These are phyloP conservation scores for Teunomyces tritomae DNA, from an alignment of 805 yeast genomes.

Conservation along the genomic window DNA sequence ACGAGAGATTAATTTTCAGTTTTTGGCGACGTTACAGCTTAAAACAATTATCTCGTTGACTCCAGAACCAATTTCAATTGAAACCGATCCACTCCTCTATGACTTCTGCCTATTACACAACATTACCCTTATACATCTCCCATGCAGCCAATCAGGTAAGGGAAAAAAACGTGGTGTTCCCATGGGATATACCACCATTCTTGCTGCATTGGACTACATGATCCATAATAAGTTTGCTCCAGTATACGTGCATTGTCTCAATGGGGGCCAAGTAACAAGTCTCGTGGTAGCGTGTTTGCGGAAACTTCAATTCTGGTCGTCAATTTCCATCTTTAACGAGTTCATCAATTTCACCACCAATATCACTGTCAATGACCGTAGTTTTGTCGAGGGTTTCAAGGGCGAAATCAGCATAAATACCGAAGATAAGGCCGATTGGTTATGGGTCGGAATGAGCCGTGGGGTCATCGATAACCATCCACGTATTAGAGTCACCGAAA, in stretches of 20 bases:
- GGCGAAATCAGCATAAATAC: slow-evolving; percentile 55
- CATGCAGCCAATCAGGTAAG: slow-evolving; percentile 65
- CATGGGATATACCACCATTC: slow-evolving; percentile 61
- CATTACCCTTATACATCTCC: slow-evolving; percentile 68
- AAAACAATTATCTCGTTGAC: slow-evolving; percentile 76
- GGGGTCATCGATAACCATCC: slow-evolving; percentile 62
- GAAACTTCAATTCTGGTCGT: slow-evolving; percentile 82
- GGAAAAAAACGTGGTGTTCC: slow-evolving; percentile 85
- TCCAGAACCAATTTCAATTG: slow-evolving; percentile 64
- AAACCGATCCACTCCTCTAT: slow-evolving; percentile 48
- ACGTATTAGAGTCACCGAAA: slow-evolving; percentile 33
- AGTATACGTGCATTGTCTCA: slow-evolving; percentile 78
- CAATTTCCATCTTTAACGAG: slow-evolving; percentile 83
- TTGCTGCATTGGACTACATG: slow-evolving; percentile 58
- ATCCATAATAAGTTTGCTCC: slow-evolving; percentile 63
- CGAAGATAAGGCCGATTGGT: slow-evolving; percentile 53
- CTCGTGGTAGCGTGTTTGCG: slow-evolving; percentile 83
- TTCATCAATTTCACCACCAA: slow-evolving; percentile 73
- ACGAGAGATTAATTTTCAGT: slow-evolving; percentile 66
- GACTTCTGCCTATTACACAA: slow-evolving; percentile 51
- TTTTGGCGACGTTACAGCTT: slow-evolving; percentile 60
- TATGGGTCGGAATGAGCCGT: slow-evolving; percentile 62
- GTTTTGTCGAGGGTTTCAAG: slow-evolving; percentile 76
- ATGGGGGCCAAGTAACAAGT: slow-evolving; percentile 86
- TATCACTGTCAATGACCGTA: slow-evolving; percentile 77